phyloP scores from a whole-genome alignment of 2,329 filamentous ascomycete genomes.

The Pseudogymnoascus sp. region DNA sequence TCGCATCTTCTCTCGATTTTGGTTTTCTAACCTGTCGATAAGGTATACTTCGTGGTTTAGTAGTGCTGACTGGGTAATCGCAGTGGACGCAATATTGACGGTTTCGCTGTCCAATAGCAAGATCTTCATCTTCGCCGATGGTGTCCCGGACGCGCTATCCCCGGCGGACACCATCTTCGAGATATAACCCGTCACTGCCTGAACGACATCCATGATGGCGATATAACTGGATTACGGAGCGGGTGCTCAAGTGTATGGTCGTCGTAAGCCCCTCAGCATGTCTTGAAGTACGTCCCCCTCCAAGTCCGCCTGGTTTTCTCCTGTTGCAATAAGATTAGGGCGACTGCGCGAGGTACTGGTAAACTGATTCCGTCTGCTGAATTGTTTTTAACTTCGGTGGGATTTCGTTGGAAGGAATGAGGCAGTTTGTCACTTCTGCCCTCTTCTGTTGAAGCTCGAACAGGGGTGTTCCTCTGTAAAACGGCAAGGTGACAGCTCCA shows the following conservation, averaged over 20 bases:
- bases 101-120: constrained; percentile 89
- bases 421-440: not conserved
- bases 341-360: not conserved
- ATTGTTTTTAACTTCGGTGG: not conserved
- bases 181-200: constrained; percentile 90
- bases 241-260: not conserved
- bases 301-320: not conserved
- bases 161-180: constrained; percentile 87
- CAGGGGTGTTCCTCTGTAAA: constrained; percentile 5
- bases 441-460: not conserved
- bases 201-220: constrained; percentile 76
- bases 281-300: not conserved
- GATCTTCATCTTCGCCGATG: constrained; percentile 95
- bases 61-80: constrained; percentile 88
- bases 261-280: constrained; percentile 1
- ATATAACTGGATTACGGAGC: constrained; percentile 1
- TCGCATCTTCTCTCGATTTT: constrained; percentile 90
- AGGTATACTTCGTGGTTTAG: constrained; percentile 94
- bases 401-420: not conserved
- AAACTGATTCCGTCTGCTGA: not conserved
- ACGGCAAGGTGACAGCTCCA: constrained; percentile 8
- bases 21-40: constrained; percentile 89
- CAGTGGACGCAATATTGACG: constrained; percentile 85
- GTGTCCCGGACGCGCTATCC: constrained; percentile 57
- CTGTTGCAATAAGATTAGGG: not conserved